These are phyloP conservation scores for Leccinum uliginosum DNA, from an alignment of 768 basidiomycete species.

Conservation along the genomic window DNA sequence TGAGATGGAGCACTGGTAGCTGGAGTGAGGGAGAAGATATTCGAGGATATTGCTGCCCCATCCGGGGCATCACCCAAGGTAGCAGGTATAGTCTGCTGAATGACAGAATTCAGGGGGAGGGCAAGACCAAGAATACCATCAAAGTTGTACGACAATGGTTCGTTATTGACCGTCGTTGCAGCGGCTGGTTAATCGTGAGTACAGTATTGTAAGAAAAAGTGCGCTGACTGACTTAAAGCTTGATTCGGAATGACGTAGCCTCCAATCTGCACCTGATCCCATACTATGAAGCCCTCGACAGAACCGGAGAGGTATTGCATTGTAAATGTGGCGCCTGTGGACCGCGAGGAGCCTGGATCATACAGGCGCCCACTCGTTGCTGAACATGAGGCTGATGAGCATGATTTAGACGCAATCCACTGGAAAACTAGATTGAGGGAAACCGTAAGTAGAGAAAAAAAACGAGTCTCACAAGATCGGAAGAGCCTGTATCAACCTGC, in stretches of 20 bases:
- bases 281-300: constrained; percentile 61
- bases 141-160: constrained; percentile 55
- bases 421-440: constrained; percentile 24
- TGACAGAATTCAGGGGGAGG: constrained; percentile 67
- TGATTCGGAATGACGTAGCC: constrained; percentile 61
- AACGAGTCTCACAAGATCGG: constrained; percentile 59
- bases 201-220: background rate
- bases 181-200: constrained; percentile 42
- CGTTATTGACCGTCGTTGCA: constrained; percentile 47
- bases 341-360: constrained; percentile 45
- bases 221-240: constrained; percentile 54
- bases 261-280: constrained; percentile 63
- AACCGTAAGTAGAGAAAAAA: background rate
- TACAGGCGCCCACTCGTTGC: constrained; percentile 47
- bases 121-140: constrained; percentile 73
- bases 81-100: constrained; percentile 48
- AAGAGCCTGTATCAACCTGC: constrained; percentile 80
- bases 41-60: constrained; percentile 64
- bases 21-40: constrained; percentile 68
- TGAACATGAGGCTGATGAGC: constrained; percentile 50
- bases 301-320: constrained; percentile 59
- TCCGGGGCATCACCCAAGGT: constrained; percentile 48
- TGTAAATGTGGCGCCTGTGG: constrained; percentile 41
- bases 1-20: constrained; percentile 45
- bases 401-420: constrained; percentile 75